A percentile compares a stretch with the other conserved stretches of the same genome.
Conservation (phyloP, 2,329 filamentous ascomycete species). For the Paracoccidioides lutzii region DNA sequence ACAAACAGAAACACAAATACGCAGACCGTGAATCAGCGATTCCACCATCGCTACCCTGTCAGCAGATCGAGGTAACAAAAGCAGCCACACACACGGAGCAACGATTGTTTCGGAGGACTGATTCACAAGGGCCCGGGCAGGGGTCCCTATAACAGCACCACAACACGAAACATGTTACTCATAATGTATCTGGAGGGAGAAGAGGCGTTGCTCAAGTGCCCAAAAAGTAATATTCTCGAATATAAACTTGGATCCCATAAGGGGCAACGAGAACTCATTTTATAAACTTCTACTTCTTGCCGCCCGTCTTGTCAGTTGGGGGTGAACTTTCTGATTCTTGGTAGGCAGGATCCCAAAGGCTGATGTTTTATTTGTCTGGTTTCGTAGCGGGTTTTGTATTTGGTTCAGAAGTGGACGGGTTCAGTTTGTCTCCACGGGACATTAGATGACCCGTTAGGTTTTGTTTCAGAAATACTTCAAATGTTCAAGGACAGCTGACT, state of each 20-base stretch:
- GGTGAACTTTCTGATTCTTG: not conserved
- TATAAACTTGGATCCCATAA: too few species aligned
- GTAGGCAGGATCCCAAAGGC: not conserved
- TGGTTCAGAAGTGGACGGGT: not conserved
- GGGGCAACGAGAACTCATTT: not conserved
- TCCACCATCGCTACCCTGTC: not conserved
- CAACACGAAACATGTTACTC: not conserved
- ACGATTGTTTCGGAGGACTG: not conserved
- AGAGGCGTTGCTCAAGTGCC: too few species aligned
- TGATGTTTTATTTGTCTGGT: not conserved
- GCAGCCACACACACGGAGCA: not conserved
- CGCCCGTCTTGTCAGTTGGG: not conserved
- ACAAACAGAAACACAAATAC: not conserved
- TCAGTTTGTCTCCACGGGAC: too few species aligned
- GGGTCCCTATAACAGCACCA: not conserved
- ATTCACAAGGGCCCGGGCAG: not conserved
- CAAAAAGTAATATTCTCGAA: not conserved
- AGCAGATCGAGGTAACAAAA: too few species aligned
- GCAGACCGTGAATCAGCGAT: not conserved
- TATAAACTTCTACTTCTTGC: not conserved
- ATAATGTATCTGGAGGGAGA: not conserved
- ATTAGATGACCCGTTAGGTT: too few species aligned
- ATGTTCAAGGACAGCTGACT: too few species aligned
- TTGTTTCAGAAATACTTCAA: too few species aligned
- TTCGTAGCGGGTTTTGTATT: not conserved